Conservation (phyloP, 805 yeast species). For the Metschnikowia gelsemii region DNA sequence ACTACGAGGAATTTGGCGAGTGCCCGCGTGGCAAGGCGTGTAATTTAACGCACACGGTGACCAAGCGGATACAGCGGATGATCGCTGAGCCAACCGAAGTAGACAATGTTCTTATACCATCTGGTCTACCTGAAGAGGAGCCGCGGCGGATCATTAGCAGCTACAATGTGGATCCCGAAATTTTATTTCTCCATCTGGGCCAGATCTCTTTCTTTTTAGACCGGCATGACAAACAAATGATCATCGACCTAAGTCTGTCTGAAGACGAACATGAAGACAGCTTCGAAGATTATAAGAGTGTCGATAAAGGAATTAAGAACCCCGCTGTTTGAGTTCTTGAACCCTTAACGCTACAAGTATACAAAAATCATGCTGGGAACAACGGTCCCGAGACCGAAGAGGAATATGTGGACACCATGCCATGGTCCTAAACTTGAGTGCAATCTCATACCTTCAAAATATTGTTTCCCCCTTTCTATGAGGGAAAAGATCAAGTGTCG, state of each 20-base stretch:
- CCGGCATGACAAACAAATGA: slow-evolving; percentile 23
- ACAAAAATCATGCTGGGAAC: too few relatives aligned
- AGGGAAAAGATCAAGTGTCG: too few relatives aligned
- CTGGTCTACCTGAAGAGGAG: slow-evolving; percentile 19
- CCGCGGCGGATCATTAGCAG: slow-evolving; percentile 26
- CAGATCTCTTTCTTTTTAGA: slow-evolving; percentile 6
- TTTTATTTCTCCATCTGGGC: slow-evolving; percentile 21
- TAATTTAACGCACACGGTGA: slow-evolving; percentile 47
- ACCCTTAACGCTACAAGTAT: too few relatives aligned
- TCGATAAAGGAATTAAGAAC: not conserved
- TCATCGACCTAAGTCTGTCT: slow-evolving; percentile 9
- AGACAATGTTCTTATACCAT: slow-evolving; percentile 23
- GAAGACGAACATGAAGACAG: slow-evolving; percentile 8
- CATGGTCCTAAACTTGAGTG: too few relatives aligned
- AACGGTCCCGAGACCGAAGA: too few relatives aligned
- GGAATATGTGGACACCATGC: too few relatives aligned
- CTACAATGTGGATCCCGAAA: slow-evolving; percentile 34
- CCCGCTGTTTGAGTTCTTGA: too few relatives aligned
- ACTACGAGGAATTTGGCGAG: slow-evolving; percentile 56
- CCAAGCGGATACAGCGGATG: slow-evolving; percentile 27
- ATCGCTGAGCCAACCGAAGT: slow-evolving; percentile 23
- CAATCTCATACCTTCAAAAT: too few relatives aligned
- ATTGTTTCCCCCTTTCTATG: too few relatives aligned
- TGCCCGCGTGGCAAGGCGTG: slow-evolving; percentile 58
- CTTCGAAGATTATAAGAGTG: not conserved